phyloP scores from a whole-genome alignment of 2,329 filamentous ascomycete species.

The Cordyceps javanica region DNA sequence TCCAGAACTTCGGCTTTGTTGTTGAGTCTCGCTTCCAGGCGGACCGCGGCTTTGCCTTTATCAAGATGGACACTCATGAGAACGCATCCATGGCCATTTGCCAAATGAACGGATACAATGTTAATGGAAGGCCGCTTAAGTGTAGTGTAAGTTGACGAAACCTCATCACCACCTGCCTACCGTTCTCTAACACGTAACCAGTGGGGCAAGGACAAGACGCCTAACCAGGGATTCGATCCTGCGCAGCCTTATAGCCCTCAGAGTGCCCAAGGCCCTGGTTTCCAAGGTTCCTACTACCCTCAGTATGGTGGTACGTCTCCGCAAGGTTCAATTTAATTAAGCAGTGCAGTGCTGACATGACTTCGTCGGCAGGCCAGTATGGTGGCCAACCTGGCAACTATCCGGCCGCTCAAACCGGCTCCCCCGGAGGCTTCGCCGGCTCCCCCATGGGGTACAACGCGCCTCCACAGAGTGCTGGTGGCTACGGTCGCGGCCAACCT shows the following conservation, averaged over 20 bases:
- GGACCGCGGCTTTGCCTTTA: conserved; percentile 94
- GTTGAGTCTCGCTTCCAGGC: conserved; percentile 97
- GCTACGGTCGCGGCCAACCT: conserved; percentile 72
- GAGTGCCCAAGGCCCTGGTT: conserved; percentile 64
- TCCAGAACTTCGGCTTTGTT: conserved; percentile 97
- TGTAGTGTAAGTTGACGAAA: conserved; percentile 74
- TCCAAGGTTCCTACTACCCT: conserved; percentile 83
- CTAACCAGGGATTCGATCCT: conserved; percentile 72
- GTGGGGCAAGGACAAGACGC: conserved; percentile 99
- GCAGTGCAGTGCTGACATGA: neutral
- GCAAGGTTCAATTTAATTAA: neutral
- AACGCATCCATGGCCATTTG: conserved; percentile 98
- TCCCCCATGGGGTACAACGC: conserved; percentile 64
- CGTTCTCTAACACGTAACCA: conserved; percentile 37
- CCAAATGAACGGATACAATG: conserved; percentile 94
- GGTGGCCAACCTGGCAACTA: conserved; percentile 64
- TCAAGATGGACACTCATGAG: conserved; percentile 99
- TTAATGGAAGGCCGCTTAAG: conserved; percentile 93
- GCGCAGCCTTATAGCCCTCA: conserved; percentile 66
- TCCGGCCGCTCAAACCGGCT: conserved; percentile 46
- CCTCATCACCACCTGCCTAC: neutral
- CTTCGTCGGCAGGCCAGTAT: conserved; percentile 38
- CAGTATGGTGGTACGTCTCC: conserved; percentile 73
- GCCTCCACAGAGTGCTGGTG: conserved; percentile 68
- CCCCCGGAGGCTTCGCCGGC: conserved; percentile 56